These are phyloP conservation scores for Pichia sporocuriosa DNA, from an alignment of 805 yeast species.

Conservation along the genomic window DNA sequence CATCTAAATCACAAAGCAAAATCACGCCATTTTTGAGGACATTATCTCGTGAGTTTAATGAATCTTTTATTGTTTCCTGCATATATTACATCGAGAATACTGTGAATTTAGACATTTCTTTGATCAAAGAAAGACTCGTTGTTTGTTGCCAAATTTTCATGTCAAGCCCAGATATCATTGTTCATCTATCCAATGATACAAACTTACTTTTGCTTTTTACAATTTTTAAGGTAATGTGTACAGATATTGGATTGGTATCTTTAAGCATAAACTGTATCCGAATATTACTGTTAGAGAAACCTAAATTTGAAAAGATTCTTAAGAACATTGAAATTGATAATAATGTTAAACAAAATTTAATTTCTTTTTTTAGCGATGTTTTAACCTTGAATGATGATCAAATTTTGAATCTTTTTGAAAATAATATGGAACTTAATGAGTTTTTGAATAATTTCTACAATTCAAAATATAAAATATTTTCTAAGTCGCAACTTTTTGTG, in stretches of 20 bases:
- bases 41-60: constrained; percentile 6
- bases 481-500: neutral
- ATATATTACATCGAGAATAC: constrained; percentile 8
- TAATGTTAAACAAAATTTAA: neutral
- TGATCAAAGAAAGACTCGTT: constrained; percentile 8
- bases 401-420: constrained; percentile 9
- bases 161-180: constrained; percentile 15
- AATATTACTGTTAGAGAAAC: constrained; percentile 13
- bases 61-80: constrained; percentile 13
- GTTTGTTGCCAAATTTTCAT: constrained; percentile 22
- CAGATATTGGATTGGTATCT: constrained; percentile 13
- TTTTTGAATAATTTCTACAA: constrained; percentile 11
- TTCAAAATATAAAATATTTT: constrained; percentile 2
- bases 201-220: constrained; percentile 12
- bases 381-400: constrained; percentile 19
- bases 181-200: constrained; percentile 9
- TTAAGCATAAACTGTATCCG: constrained; percentile 22
- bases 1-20: neutral
- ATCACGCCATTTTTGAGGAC: neutral
- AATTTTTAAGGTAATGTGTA: constrained; percentile 12
- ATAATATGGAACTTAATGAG: constrained; percentile 9
- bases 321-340: neutral
- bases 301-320: neutral
- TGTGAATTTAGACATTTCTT: constrained; percentile 1
- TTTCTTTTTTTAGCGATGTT: constrained; percentile 3